Evolutionary conservation across 1,284 basidiomycete genomes (phyloP).

Genomic region (Tausonia pullulans): DNA sequence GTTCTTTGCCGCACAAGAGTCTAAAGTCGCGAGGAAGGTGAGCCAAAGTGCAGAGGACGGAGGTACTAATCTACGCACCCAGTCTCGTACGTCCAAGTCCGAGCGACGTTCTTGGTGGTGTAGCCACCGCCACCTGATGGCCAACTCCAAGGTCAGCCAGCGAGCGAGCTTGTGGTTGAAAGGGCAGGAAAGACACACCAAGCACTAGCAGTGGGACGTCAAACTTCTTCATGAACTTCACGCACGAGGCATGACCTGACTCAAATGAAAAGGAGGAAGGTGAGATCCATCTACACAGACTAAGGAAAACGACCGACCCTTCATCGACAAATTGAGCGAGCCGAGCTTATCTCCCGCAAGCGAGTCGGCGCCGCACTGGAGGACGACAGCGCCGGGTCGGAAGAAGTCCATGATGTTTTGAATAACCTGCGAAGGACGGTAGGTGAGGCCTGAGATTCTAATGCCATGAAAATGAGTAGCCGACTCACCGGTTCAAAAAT

Average conservation of each 20-base stretch:
- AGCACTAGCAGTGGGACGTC: constrained; percentile 82
- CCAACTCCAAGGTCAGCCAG: no score
- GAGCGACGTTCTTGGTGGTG: constrained; percentile 71
- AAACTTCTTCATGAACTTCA: constrained; percentile 72
- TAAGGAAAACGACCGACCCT: constrained; percentile 39
- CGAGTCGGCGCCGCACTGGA: constrained; percentile 95
- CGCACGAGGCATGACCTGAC: constrained; percentile 65
- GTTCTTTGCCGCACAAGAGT: constrained; percentile 75
- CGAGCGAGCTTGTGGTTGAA: no score
- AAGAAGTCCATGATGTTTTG: constrained; percentile 81
- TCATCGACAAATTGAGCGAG: constrained; percentile 91
- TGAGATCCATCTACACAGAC: no score
- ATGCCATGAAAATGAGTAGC: no score
- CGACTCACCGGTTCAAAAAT: constrained; percentile 79
- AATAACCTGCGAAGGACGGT: constrained; percentile 48
- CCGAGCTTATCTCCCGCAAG: constrained; percentile 92
- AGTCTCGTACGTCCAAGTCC: constrained; percentile 95
- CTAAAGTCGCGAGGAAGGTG: no score
- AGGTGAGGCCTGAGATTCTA: no score
- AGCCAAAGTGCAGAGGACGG: no score
- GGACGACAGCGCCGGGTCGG: constrained; percentile 75
- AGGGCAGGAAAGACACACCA: constrained; percentile 36
- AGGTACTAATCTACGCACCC: constrained; percentile 34
- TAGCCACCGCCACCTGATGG: constrained; percentile 67
- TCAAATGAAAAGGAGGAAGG: no score